These are phyloP conservation scores for Mycena maculata DNA, from an alignment of 768 basidiomycete genomes.

Conservation along the genomic window DNA sequence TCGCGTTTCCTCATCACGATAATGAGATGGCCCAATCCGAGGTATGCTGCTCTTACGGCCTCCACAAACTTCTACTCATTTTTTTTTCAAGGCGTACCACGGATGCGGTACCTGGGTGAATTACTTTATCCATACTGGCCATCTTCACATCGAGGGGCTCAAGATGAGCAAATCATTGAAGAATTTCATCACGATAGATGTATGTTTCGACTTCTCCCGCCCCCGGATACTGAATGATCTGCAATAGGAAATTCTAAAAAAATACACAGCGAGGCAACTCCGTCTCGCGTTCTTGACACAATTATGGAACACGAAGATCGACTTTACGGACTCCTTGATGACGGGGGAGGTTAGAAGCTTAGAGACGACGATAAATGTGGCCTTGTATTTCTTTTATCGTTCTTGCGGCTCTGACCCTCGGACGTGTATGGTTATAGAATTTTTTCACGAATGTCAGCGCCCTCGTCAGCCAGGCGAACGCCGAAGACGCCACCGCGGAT, in stretches of 20 bases:
- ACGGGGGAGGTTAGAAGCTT: constrained; percentile 88
- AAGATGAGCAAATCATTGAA: constrained; percentile 99
- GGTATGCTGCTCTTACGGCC: constrained; percentile 55
- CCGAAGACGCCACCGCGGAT: constrained; percentile 62
- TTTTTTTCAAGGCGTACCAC: constrained; percentile 82
- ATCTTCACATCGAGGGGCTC: constrained; percentile 96
- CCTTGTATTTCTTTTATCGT: constrained; percentile 37
- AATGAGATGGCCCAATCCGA: constrained; percentile 99
- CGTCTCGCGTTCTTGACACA: constrained; percentile 92
- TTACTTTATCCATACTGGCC: constrained; percentile 98
- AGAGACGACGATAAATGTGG: constrained; percentile 87
- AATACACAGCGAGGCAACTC: constrained; percentile 87
- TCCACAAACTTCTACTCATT: constrained; percentile 30
- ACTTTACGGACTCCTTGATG: constrained; percentile 93
- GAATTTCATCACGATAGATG: constrained; percentile 98
- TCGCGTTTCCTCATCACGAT: constrained; percentile 99
- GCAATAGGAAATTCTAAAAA: constrained; percentile 83
- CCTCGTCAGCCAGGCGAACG: constrained; percentile 67
- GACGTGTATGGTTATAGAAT: constrained; percentile 65
- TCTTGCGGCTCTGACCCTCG: constrained; percentile 27
- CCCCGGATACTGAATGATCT: constrained; percentile 16
- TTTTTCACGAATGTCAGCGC: constrained; percentile 93
- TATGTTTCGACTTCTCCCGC: constrained; percentile 43
- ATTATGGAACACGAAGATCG: constrained; percentile 92
- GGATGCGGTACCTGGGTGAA: constrained; percentile 95